A percentile compares a stretch with the other conserved stretches of the same genome.
These are phyloP conservation scores for Oryza coarctata DNA, from an alignment of 176 grass and related monocot species.

Conservation along the genomic window DNA sequence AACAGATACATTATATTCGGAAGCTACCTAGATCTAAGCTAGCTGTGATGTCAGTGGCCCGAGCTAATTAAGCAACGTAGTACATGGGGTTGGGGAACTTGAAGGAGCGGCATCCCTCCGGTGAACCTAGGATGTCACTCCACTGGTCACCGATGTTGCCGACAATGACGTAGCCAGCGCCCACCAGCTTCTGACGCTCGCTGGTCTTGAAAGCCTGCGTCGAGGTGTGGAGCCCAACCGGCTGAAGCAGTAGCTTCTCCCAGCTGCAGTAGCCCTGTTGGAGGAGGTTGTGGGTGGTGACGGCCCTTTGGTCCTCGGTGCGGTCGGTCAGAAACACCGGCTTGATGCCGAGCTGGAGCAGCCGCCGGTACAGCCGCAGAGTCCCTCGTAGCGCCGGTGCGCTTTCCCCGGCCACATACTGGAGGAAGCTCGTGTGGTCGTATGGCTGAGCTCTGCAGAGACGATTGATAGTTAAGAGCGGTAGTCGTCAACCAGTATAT, in stretches of 20 bases:
- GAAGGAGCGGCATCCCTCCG: slow-evolving; percentile 38
- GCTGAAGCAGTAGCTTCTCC: slow-evolving; percentile 47
- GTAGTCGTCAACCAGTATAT: too few relatives aligned
- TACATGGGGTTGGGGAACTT: slow-evolving; percentile 60
- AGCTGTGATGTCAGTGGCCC: too few relatives aligned
- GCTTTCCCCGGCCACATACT: slow-evolving; percentile 33
- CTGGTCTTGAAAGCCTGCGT: slow-evolving; percentile 45
- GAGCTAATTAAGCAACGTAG: slow-evolving; percentile 9
- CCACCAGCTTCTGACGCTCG: slow-evolving; percentile 38
- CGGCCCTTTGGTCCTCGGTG: slow-evolving; percentile 21
- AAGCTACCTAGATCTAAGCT: too few relatives aligned
- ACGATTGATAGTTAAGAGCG: too few relatives aligned
- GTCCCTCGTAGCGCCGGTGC: slow-evolving; percentile 38
- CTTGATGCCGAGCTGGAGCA: slow-evolving; percentile 47
- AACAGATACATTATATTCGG: too few relatives aligned
- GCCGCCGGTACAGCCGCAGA: slow-evolving; percentile 33
- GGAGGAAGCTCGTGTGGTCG: slow-evolving; percentile 38
- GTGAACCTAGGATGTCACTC: slow-evolving; percentile 48
- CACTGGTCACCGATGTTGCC: slow-evolving; percentile 67
- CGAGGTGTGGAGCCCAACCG: background rate
- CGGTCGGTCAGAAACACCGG: slow-evolving; percentile 53
- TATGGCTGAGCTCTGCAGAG: slow-evolving; percentile 6
- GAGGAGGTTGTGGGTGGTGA: slow-evolving; percentile 30
- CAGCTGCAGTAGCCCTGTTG: slow-evolving; percentile 34
- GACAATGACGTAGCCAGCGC: slow-evolving; percentile 37